A percentile compares a stretch with the other conserved stretches of the same genome.
These are phyloP conservation scores for Galerina marginata DNA, from an alignment of 768 basidiomycete genomes.

Conservation along the genomic window DNA sequence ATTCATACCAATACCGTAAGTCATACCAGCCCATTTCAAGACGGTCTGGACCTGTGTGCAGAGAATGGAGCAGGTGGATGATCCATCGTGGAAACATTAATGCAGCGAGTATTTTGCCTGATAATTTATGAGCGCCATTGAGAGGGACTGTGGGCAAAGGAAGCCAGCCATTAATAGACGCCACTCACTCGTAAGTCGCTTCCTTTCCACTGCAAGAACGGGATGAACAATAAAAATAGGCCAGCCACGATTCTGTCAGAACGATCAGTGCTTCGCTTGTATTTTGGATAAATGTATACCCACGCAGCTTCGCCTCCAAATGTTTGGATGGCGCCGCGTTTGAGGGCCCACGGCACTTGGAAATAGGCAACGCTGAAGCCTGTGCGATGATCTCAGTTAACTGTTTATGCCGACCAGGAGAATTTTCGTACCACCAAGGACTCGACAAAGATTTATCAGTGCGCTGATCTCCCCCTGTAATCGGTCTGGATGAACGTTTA, in stretches of 20 bases:
- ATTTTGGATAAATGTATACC: constrained; percentile 25
- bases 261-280: neutral
- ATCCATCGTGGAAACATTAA: neutral
- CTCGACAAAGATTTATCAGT: constrained; percentile 62
- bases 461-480: constrained; percentile 66
- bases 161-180: neutral
- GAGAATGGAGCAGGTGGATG: neutral
- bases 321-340: constrained; percentile 63
- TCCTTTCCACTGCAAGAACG: constrained; percentile 56
- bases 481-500: neutral
- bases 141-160: neutral
- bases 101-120: constrained; percentile 7
- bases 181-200: constrained; percentile 48
- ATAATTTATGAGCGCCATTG: neutral
- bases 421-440: constrained; percentile 48
- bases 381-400: constrained; percentile 10
- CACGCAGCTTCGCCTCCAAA: constrained; percentile 69
- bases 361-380: constrained; percentile 72
- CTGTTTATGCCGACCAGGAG: neutral
- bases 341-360: constrained; percentile 69
- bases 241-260: constrained; percentile 50
- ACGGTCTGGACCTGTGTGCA: neutral
- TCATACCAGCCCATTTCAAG: neutral
- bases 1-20: too few relatives aligned
- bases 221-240: constrained; percentile 57